Percentiles rank a stretch among this genome's conserved stretches.
phyloP scores from a whole-genome alignment of 1,284 basidiomycete genomes.

The Cryptococcus floricola region DNA sequence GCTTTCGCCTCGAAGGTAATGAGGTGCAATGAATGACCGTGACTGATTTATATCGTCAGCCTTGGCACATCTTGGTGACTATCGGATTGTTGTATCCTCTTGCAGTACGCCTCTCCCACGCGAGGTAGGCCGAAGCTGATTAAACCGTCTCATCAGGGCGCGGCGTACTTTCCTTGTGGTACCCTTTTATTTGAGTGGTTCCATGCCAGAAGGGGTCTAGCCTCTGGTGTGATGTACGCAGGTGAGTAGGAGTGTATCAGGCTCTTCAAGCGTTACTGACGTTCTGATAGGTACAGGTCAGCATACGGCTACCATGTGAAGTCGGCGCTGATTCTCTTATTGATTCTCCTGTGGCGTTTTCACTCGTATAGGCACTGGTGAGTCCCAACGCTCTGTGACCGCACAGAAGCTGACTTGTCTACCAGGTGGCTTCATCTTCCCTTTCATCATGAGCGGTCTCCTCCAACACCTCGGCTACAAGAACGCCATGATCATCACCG shows the following conservation, averaged over 20 bases:
- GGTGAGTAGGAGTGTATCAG: conserved; percentile 10
- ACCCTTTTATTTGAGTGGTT: conserved; percentile 49
- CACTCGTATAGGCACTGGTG: background rate
- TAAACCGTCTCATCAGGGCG: background rate
- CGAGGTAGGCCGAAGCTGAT: background rate
- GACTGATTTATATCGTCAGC: conserved; percentile 8
- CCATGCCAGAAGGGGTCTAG: conserved; percentile 39
- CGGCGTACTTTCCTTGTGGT: conserved; percentile 44
- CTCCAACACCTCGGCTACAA: conserved; percentile 44
- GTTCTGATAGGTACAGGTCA: too few species aligned
- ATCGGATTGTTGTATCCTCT: conserved; percentile 45
- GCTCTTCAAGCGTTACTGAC: too few species aligned
- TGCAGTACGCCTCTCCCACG: conserved; percentile 23
- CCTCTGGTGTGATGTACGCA: conserved; percentile 44
- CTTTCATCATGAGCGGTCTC: conserved; percentile 40
- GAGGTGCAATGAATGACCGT: background rate
- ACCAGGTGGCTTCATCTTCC: conserved; percentile 44
- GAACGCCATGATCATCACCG: conserved; percentile 42
- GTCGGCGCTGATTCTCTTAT: too few species aligned
- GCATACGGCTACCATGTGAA: too few species aligned
- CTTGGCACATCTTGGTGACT: conserved; percentile 45
- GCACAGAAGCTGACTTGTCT: background rate
- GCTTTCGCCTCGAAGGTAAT: conserved; percentile 39
- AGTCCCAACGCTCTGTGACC: background rate
- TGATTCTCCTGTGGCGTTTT: too few species aligned